phyloP scores from a whole-genome alignment of 805 yeast genomes.

The Metschnikowia cubensis region DNA sequence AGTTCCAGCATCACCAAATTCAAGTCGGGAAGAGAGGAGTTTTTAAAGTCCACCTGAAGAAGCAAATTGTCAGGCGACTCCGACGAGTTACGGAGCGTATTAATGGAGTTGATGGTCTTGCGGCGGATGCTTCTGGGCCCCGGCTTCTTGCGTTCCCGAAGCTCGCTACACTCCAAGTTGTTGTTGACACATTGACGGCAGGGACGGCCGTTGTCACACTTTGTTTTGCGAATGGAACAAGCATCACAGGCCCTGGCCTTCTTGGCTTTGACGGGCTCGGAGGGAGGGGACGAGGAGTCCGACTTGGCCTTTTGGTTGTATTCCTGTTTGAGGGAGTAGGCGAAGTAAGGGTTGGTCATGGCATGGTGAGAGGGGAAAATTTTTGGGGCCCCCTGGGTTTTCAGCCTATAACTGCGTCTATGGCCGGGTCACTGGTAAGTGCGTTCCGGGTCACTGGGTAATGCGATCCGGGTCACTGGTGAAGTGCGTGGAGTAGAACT shows the following conservation, averaged over 20 bases:
- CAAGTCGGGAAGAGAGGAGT: constrained; percentile 5
- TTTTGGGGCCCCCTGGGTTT: background rate
- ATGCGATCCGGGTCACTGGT: constrained; percentile 5
- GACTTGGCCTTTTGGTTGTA: constrained; percentile 1
- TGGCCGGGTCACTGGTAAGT: constrained; percentile 6
- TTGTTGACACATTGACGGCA: constrained; percentile 38
- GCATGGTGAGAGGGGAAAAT: background rate
- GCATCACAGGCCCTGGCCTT: constrained; percentile 41
- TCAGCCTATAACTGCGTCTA: background rate
- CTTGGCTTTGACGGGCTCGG: constrained; percentile 11
- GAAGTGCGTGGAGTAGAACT: constrained; percentile 2
- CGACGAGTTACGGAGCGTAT: constrained; percentile 4
- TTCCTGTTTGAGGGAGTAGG: constrained; percentile 12
- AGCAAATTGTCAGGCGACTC: constrained; percentile 7
- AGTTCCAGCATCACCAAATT: constrained; percentile 2
- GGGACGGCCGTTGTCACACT: constrained; percentile 37
- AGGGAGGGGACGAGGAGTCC: background rate
- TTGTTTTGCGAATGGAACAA: constrained; percentile 39
- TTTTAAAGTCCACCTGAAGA: constrained; percentile 4
- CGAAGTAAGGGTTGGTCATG: constrained; percentile 15
- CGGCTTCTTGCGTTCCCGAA: constrained; percentile 36
- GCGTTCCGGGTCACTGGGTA: constrained; percentile 5
- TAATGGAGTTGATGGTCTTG: constrained; percentile 33
- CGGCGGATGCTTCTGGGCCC: constrained; percentile 39
- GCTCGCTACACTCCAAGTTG: constrained; percentile 33